Conservation (phyloP, 495 filamentous ascomycete species). For the Trichoderma reesei region DNA sequence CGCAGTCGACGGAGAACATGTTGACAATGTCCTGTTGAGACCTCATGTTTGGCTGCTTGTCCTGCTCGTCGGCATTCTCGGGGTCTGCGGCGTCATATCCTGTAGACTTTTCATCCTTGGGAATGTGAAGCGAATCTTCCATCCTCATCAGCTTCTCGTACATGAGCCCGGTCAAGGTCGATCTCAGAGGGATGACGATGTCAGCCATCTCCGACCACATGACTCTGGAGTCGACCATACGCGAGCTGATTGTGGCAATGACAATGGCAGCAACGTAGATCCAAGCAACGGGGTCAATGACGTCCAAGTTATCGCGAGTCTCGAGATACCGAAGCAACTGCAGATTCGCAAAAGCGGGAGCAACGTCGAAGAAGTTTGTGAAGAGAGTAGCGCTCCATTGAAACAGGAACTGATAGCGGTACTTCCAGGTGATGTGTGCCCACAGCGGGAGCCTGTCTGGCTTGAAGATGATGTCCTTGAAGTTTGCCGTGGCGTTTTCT, state of each 20-base stretch:
- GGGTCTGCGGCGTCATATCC: neutral
- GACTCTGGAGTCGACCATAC: slow-evolving; percentile 1
- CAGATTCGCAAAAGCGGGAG: neutral
- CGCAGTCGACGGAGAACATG: slow-evolving; percentile 2
- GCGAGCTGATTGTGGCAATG: neutral
- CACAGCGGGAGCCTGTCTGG: neutral
- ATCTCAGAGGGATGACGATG: neutral
- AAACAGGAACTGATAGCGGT: neutral
- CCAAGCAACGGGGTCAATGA: neutral
- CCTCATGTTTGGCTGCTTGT: neutral
- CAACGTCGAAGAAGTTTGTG: slow-evolving; percentile 3
- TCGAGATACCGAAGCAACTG: neutral
- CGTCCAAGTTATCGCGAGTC: neutral
- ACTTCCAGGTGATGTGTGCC: slow-evolving; percentile 1
- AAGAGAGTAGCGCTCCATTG: neutral
- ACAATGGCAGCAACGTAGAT: neutral
- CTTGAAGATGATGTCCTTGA: neutral
- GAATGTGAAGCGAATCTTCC: neutral
- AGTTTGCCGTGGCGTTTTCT: neutral
- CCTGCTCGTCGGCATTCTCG: neutral
- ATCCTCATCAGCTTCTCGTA: slow-evolving; percentile 2
- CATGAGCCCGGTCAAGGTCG: neutral
- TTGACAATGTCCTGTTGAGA: slow-evolving; percentile 4
- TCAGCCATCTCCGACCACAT: slow-evolving; percentile 8
- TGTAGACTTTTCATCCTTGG: slow-evolving; percentile 1